Conservation (phyloP, 495 filamentous ascomycete genomes). For the Penicillium maclennaniae region DNA sequence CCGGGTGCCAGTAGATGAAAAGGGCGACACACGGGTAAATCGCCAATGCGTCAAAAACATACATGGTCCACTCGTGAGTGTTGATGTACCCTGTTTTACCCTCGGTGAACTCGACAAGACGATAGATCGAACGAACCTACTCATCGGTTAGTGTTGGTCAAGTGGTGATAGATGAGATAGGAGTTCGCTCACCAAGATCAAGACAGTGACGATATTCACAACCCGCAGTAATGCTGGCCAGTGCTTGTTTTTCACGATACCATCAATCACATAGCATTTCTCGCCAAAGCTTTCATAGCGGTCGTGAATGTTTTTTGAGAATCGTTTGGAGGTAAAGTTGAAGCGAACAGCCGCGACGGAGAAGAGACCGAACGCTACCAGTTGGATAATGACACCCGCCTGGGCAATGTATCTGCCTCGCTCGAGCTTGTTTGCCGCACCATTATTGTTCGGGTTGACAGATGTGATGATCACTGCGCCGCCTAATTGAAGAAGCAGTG, state of each 20-base stretch:
- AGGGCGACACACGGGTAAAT: slow-evolving; percentile 52
- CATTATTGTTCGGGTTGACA: slow-evolving; percentile 17
- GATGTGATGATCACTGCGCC: slow-evolving; percentile 37
- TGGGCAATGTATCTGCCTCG: slow-evolving; percentile 39
- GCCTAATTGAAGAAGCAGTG: slow-evolving; percentile 25
- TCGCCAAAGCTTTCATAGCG: slow-evolving; percentile 23
- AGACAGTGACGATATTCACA: slow-evolving; percentile 47
- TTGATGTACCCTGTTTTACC: slow-evolving; percentile 50
- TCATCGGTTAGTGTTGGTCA: not conserved
- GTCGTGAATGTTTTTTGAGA: slow-evolving; percentile 25
- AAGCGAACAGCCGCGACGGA: slow-evolving; percentile 36
- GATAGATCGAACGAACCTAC: slow-evolving; percentile 56
- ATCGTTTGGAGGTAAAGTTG: slow-evolving; percentile 38
- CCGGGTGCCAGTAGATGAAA: slow-evolving; percentile 47
- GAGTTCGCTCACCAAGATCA: slow-evolving; percentile 50
- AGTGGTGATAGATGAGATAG: not conserved
- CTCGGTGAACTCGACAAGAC: slow-evolving; percentile 59
- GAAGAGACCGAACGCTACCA: slow-evolving; percentile 43
- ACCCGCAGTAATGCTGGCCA: slow-evolving; percentile 51
- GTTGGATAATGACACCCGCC: slow-evolving; percentile 37
- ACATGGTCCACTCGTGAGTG: slow-evolving; percentile 54
- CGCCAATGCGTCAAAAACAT: slow-evolving; percentile 56
- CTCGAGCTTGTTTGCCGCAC: slow-evolving; percentile 28
- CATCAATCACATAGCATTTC: slow-evolving; percentile 30
- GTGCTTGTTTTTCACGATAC: slow-evolving; percentile 25